These are phyloP conservation scores for Pulveroboletus sp. DNA, from an alignment of 768 basidiomycete genomes.

Conservation along the genomic window DNA sequence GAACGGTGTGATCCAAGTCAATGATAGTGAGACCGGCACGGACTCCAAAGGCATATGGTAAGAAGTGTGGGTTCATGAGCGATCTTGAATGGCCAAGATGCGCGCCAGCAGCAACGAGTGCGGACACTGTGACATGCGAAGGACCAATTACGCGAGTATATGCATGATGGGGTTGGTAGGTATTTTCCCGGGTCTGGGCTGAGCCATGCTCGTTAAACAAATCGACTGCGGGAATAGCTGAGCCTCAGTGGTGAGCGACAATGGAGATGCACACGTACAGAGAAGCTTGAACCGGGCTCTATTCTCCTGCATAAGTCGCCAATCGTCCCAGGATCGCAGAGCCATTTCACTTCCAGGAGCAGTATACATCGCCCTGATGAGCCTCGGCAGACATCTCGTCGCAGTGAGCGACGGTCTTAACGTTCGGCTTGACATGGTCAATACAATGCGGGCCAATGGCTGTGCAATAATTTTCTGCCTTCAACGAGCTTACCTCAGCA, in stretches of 20 bases:
- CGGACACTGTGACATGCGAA: conserved; percentile 72
- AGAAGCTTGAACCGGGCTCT: conserved; percentile 53
- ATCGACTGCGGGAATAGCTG: conserved; percentile 41
- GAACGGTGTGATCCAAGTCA: conserved; percentile 90
- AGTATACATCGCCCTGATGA: conserved; percentile 27
- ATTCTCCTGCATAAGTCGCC: conserved; percentile 56
- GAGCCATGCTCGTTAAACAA: conserved; percentile 73
- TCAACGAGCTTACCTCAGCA: conserved; percentile 52
- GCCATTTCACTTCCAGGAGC: conserved; percentile 27
- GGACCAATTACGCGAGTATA: conserved; percentile 58
- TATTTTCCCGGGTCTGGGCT: conserved; percentile 58
- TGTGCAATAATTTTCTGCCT: conserved; percentile 26
- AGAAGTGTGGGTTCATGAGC: conserved; percentile 84
- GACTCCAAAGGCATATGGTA: conserved; percentile 89
- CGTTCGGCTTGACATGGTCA: conserved; percentile 26
- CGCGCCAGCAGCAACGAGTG: conserved; percentile 88
- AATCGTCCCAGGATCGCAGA: conserved; percentile 53
- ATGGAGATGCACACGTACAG: conserved; percentile 38
- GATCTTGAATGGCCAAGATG: conserved; percentile 87
- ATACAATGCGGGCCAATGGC: conserved; percentile 21
- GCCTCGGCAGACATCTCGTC: conserved; percentile 20
- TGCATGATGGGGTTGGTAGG: conserved; percentile 68
- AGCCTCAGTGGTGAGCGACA: conserved; percentile 7
- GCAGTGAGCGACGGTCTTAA: conserved; percentile 21
- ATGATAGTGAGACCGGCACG: conserved; percentile 90